phyloP scores from a whole-genome alignment of 768 basidiomycete genomes.

The Tremella mesenterica region DNA sequence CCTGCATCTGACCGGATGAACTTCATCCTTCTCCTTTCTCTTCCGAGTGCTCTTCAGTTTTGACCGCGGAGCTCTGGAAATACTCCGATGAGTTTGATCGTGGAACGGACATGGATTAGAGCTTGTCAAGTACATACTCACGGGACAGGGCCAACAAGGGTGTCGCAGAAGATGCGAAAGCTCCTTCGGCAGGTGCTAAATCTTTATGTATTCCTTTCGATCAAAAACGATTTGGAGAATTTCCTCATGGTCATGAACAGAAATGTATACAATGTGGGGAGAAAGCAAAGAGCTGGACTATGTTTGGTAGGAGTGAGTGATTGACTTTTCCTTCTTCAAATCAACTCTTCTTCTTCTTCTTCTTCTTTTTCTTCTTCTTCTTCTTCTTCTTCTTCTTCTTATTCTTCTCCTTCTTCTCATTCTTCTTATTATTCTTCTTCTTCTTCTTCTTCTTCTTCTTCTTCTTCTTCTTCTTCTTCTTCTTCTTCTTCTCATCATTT shows the following conservation, averaged over 20 bases:
- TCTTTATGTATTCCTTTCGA: constrained; percentile 94
- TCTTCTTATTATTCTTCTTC: too few species aligned
- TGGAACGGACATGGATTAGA: neutral
- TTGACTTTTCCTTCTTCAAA: neutral
- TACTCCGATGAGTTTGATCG: too few species aligned
- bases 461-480: too few species aligned
- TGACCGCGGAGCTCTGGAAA: neutral
- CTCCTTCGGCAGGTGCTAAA: constrained; percentile 95
- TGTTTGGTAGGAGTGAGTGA: constrained; percentile 67
- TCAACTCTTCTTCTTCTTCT: neutral
- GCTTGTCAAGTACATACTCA: neutral
- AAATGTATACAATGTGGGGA: constrained; percentile 82
- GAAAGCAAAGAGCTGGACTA: constrained; percentile 88
- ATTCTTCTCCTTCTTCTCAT: neutral
- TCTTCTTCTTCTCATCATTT: too few species aligned
- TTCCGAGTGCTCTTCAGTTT: too few species aligned
- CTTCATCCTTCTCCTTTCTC: too few species aligned
- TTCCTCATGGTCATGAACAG: constrained; percentile 67
- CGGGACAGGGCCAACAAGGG: constrained; percentile 54
- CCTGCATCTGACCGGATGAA: neutral
- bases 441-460: too few species aligned
- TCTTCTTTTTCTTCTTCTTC: neutral
- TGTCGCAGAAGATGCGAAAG: constrained; percentile 76
- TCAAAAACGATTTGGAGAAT: constrained; percentile 68
- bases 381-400: neutral